A percentile compares a stretch with the other conserved stretches of the same genome.
Evolutionary conservation across 441 rosid species (phyloP).

Genomic region (Syzygium syzygioides): DNA sequence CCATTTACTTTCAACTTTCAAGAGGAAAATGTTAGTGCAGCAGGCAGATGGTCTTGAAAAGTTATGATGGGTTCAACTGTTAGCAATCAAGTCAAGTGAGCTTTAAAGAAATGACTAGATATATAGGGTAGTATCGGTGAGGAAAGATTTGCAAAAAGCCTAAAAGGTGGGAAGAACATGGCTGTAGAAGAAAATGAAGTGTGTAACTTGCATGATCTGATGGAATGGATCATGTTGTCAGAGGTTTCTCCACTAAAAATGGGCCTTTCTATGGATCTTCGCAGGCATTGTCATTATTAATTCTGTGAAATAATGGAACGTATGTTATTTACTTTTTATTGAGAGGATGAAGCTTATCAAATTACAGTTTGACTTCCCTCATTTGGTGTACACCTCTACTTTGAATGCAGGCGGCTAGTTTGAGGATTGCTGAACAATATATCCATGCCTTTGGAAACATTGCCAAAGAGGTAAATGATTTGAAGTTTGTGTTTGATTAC

Average conservation of each 20-base stretch:
- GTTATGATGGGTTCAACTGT: background rate
- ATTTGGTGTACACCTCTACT: background rate
- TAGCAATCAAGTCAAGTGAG: background rate
- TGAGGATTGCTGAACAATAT: conserved; percentile 87
- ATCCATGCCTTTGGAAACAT: conserved; percentile 75
- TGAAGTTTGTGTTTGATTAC: background rate
- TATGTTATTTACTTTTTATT: background rate
- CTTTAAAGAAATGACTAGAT: background rate
- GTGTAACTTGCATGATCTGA: background rate
- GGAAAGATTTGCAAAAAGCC: background rate
- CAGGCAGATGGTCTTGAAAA: background rate
- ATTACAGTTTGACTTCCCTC: background rate
- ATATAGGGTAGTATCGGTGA: background rate
- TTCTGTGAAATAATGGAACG: background rate
- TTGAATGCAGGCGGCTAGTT: conserved; percentile 77
- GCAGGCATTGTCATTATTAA: background rate
- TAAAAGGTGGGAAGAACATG: background rate
- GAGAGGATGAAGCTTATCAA: background rate
- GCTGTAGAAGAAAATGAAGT: background rate
- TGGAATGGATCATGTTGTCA: background rate
- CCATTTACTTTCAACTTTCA: background rate
- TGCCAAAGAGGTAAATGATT: conserved; percentile 67
- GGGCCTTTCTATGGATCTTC: background rate
- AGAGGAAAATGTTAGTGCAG: background rate
- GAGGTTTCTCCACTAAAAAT: background rate